Base-by-base conservation (phyloP, 352 stramenopile genomes). In the Phytopythium helicoides region DNA sequence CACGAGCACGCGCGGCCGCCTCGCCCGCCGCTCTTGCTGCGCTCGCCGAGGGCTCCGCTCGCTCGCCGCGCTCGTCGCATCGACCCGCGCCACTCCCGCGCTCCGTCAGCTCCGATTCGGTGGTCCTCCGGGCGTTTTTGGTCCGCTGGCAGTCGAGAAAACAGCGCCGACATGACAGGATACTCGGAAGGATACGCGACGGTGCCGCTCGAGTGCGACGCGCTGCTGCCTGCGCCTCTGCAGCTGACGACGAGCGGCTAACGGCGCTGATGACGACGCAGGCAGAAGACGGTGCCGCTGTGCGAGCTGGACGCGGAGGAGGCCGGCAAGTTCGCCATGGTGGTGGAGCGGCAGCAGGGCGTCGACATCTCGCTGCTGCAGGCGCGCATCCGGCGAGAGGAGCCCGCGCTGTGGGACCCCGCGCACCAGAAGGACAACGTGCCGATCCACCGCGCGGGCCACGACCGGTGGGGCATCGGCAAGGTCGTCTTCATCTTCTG, bases 401-500 rank as follows among this genome's bases (percentile, higher is more conserved):
- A 80, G 14, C 61, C 58, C 12, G 42, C 58, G 37, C 66, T 95
- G 16, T 95, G 85, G 86, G 71, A 90, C 52, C 81, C 82, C 6
- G 55, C 48, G 25, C 68, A 76, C 39, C 84, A 93, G 56, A 84
- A 63, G 44, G 71, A 86, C 58, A 98, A 98, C 52, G 95, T 99
- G 31, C 73, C 75, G 7, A 86, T 99, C 19, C 88, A 82, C 23
- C 87, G 97, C 45, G 89, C 96, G 14, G 95, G 90, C 22, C 97
- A 99, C 72, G 97, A 99, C 80, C 81, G 73, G 37, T 99, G 97
- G 95, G 97, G 97, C 49, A 98, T 99, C 56, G 88, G 91, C 66
- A 99, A 99, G 68, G 96, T 98, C 56, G 89, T 98, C 11, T 95
- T 99, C 52, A 78, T 99, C 40, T 99, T 98, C 77, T 98, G 92